Evolutionary conservation across 2,329 filamentous ascomycete genomes (phyloP).

Genomic region (Emergomyces africanus): DNA sequence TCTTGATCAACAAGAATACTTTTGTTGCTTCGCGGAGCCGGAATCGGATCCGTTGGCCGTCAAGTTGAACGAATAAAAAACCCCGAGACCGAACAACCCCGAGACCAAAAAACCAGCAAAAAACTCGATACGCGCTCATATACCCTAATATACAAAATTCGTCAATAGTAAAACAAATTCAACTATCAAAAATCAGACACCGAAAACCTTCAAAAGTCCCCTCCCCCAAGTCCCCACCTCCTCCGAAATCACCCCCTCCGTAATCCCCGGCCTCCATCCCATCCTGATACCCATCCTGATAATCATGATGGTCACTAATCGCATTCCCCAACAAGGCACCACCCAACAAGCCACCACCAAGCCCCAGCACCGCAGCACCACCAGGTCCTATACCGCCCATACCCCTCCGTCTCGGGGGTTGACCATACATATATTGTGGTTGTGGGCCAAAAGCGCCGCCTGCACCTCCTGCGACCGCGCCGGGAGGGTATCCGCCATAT

Average conservation of each 20-base stretch:
- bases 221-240: slow-evolving; percentile 19
- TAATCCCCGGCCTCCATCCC: slow-evolving; percentile 10
- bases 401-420: not conserved
- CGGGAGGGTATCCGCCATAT: not conserved
- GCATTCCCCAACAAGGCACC: slow-evolving; percentile 59
- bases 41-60: not conserved
- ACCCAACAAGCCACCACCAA: slow-evolving; percentile 70
- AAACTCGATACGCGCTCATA: not conserved
- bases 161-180: not conserved
- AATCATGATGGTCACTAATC: slow-evolving; percentile 43
- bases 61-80: not conserved
- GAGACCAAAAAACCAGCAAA: not conserved
- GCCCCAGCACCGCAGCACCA: slow-evolving; percentile 56
- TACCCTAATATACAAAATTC: not conserved
- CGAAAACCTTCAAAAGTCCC: not conserved
- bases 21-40: not conserved
- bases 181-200: not conserved
- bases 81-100: not conserved
- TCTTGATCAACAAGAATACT: not conserved
- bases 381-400: slow-evolving; percentile 51
- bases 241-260: slow-evolving; percentile 10
- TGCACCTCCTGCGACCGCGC: not conserved
- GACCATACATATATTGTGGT: not conserved
- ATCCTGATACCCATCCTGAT: slow-evolving; percentile 18
- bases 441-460: not conserved